Conservation (phyloP, 106 monocot genomes). For the Hemerocallis citrina region DNA sequence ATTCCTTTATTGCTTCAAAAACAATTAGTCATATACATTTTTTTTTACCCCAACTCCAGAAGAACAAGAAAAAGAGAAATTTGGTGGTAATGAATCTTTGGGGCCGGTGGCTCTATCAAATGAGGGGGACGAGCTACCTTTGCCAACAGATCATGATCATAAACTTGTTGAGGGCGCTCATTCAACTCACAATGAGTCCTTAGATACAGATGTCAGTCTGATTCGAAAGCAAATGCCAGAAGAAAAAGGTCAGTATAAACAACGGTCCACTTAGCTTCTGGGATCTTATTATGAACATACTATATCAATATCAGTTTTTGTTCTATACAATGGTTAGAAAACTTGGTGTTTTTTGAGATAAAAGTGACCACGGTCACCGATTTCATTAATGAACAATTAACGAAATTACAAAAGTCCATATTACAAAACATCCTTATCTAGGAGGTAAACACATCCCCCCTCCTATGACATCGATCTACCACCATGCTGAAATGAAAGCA, state of each 20-base stretch:
- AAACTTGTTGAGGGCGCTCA: too few relatives aligned
- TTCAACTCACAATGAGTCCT: background rate
- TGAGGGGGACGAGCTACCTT: background rate
- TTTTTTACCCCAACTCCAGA: background rate
- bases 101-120: background rate
- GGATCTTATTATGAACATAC: background rate
- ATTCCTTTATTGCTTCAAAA: background rate
- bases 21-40: background rate
- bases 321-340: too few relatives aligned
- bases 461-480: too few relatives aligned
- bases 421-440: too few relatives aligned
- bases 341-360: too few relatives aligned
- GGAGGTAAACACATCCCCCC: too few relatives aligned
- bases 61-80: background rate
- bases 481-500: too few relatives aligned
- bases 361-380: too few relatives aligned
- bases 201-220: background rate
- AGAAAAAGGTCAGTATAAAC: slow-evolving; percentile 5
- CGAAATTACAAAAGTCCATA: too few relatives aligned
- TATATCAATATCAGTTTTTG: background rate
- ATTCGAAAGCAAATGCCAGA: background rate
- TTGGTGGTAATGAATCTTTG: too few relatives aligned
- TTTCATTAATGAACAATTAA: too few relatives aligned
- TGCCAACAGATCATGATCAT: background rate
- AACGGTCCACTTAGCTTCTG: background rate